Evolutionary conservation across 2,329 filamentous ascomycete genomes (phyloP).

Genomic region (Blastomyces parvus): DNA sequence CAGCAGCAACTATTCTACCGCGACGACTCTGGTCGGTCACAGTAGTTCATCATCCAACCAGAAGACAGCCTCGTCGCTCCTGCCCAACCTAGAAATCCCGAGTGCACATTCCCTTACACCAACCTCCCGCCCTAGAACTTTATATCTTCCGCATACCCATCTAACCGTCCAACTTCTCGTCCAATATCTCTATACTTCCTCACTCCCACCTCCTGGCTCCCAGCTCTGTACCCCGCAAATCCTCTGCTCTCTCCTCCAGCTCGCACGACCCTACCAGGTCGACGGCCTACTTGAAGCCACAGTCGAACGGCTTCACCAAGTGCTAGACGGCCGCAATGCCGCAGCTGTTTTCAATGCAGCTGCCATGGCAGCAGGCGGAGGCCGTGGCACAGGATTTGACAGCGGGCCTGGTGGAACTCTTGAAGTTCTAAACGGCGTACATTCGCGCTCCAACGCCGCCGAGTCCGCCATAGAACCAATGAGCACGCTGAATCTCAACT

Average conservation of each 20-base stretch:
- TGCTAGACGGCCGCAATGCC: constrained; percentile 86
- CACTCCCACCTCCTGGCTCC: constrained; percentile 65
- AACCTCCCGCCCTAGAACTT: constrained; percentile 63
- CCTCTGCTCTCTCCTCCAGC: constrained; percentile 85
- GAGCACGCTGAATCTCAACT: constrained; percentile 24
- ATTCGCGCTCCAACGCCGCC: constrained; percentile 21
- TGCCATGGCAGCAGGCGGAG: constrained; percentile 93
- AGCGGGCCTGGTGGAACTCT: constrained; percentile 43
- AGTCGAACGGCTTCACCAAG: constrained; percentile 77
- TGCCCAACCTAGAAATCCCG: constrained; percentile 41
- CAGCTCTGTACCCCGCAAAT: constrained; percentile 87
- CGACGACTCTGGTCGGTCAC: constrained; percentile 33
- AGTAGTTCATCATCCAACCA: constrained; percentile 21
- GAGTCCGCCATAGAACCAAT: constrained; percentile 18
- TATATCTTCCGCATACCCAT: constrained; percentile 88
- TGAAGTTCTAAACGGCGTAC: constrained; percentile 33
- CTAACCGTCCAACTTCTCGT: constrained; percentile 83
- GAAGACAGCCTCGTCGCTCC: constrained; percentile 5
- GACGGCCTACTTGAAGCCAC: constrained; percentile 88
- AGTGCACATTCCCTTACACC: constrained; percentile 47
- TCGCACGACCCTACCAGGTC: constrained; percentile 84
- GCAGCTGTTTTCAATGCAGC: constrained; percentile 97
- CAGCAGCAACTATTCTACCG: constrained; percentile 34
- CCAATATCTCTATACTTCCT: constrained; percentile 88
- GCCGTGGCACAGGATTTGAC: constrained; percentile 64